Conservation (phyloP, 768 basidiomycete genomes). For the Amyloporia xantha region DNA sequence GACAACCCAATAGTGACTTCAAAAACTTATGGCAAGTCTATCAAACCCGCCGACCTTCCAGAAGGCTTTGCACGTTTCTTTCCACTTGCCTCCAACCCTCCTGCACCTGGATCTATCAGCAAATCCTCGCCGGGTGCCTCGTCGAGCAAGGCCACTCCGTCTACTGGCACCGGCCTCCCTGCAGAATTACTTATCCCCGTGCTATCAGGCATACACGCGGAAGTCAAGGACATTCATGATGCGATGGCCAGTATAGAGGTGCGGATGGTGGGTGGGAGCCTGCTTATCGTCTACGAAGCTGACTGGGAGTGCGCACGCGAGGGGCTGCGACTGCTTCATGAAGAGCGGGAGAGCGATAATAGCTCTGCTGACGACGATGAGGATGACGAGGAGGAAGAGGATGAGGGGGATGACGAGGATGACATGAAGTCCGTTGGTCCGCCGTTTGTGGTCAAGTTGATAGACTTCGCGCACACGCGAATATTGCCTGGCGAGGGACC, state of each 20-base stretch:
- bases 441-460: conserved; percentile 66
- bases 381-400: conserved; percentile 17
- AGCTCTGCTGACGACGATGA: conserved; percentile 29
- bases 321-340: conserved; percentile 32
- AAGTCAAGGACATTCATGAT: conserved; percentile 44
- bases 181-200: conserved; percentile 46
- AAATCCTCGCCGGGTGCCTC: conserved; percentile 7
- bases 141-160: conserved; percentile 9
- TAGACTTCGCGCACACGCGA: conserved; percentile 92
- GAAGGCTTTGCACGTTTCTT: conserved; percentile 80
- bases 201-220: conserved; percentile 45
- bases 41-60: conserved; percentile 61
- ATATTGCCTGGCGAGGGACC: conserved; percentile 63
- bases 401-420: conserved; percentile 26
- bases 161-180: conserved; percentile 48
- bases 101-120: conserved; percentile 2
- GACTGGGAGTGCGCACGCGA: conserved; percentile 36
- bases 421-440: conserved; percentile 30
- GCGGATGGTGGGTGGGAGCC: conserved; percentile 76
- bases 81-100: conserved; percentile 31
- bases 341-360: conserved; percentile 32
- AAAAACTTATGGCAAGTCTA: conserved; percentile 72
- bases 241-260: conserved; percentile 52
- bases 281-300: conserved; percentile 78
- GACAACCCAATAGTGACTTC: conserved; percentile 54